Evolutionary conservation across 2,329 filamentous ascomycete genomes (phyloP), one percentile per base, ranked within the genome.

Genomic region (Aspergillus caelatus): DNA sequence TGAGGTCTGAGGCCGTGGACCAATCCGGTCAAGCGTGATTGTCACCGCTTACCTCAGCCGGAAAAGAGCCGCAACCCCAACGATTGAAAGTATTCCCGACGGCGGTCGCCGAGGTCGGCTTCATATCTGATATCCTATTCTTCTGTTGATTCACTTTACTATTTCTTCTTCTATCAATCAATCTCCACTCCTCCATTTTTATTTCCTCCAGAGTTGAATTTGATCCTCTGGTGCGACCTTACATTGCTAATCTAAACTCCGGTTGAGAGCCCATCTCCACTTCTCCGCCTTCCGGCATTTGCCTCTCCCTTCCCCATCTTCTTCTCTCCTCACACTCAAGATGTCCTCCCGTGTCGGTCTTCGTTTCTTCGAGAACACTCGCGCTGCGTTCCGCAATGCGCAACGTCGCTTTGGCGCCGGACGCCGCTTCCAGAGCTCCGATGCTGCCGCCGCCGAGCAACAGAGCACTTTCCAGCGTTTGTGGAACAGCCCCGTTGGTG

Each of bases 401-500:
- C 85, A 79, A 82, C 86, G 82, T 73, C 76, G 78, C 72, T 77
- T 76, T 71, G 74, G 77, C 71, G 79, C 81, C 75, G 74, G 84
- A 70, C 88, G 87, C 74, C 87, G 92, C 77, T 93, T 87, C 79
- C 89, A 92, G 81, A 92, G 89, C 79, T 89, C 89, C 52, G 83
- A 88, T 48, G 82, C 84, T 58, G 81, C 81, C 56, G 74, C 68
- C 65, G 78, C 67, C 69, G 78, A 70, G 77, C 80, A 70, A 61
- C 81, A 83, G 78, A 82, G 77, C 68, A 79, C 78, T 58, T 89
- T 95, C 79, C 88, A 90, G 84, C 89, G 89, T 80, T 87, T 96
- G 85, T 93, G 90, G 90, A 88, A 92, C 79, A 93, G 90, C 79
- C 91, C 91, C 67, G 80, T 94, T 68, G 92, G 92, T 58, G 72